Evolutionary conservation across 169 alveolate genomes (phyloP).

Genomic region (Babesia bigemina): DNA sequence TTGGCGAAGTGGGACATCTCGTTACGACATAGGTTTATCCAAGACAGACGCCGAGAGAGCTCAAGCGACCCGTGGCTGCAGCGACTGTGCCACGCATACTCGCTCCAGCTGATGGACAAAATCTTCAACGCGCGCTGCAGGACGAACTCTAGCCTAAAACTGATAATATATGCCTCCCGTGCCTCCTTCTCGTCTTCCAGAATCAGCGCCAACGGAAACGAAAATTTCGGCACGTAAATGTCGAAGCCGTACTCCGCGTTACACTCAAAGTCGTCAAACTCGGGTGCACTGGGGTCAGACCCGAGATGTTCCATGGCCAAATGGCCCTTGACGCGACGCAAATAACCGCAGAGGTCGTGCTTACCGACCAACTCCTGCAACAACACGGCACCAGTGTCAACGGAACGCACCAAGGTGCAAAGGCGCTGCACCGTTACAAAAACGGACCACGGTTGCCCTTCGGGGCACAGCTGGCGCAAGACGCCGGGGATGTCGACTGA

Average conservation of each 20-base stretch:
- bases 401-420: constrained; percentile 8
- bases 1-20: constrained; percentile 57
- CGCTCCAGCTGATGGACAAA: constrained; percentile 33
- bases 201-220: constrained; percentile 42
- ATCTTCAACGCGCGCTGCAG: constrained; percentile 35
- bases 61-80: constrained; percentile 46
- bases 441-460: constrained; percentile 20
- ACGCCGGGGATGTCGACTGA: constrained; percentile 20
- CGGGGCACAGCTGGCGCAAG: constrained; percentile 15
- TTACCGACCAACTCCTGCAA: constrained; percentile 7
- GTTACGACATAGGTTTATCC: constrained; percentile 47
- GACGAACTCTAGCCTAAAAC: constrained; percentile 25
- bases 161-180: constrained; percentile 21
- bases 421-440: constrained; percentile 34
- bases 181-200: constrained; percentile 17
- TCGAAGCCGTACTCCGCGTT: constrained; percentile 38
- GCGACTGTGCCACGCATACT: constrained; percentile 43
- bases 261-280: constrained; percentile 32
- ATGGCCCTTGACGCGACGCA: constrained; percentile 16
- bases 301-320: constrained; percentile 19
- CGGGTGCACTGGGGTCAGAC: constrained; percentile 14
- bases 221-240: constrained; percentile 27
- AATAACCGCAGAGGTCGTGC: constrained; percentile 25
- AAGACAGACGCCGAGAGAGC: constrained; percentile 31
- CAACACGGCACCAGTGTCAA: constrained; percentile 21